phyloP scores from a whole-genome alignment of 2,329 filamentous ascomycete genomes.

The Colletotrichum limetticola region DNA sequence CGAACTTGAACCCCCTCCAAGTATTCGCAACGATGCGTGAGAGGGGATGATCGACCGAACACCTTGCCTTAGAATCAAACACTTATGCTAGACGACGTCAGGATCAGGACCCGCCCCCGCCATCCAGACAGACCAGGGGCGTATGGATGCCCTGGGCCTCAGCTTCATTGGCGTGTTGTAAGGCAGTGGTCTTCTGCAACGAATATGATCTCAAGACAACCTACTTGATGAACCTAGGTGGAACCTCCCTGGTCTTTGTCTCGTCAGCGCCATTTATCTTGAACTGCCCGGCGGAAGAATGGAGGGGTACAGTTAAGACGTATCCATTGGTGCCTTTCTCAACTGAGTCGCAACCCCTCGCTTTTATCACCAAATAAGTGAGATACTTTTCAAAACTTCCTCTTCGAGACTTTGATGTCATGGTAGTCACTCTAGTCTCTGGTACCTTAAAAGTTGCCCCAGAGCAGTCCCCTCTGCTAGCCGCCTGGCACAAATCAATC shows the following conservation, averaged over 20 bases:
- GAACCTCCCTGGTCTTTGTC: neutral
- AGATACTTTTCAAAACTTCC: neutral
- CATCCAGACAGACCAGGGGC: neutral
- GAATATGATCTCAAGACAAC: neutral
- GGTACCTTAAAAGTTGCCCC: neutral
- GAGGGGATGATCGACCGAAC: neutral
- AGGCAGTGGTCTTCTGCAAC: neutral
- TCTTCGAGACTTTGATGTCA: neutral
- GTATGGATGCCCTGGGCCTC: neutral
- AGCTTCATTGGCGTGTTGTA: neutral
- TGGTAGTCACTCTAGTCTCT: neutral
- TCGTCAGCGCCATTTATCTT: neutral
- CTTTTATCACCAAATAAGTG: neutral
- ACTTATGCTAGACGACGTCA: conserved; percentile 8
- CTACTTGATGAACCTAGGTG: neutral
- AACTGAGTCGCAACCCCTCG: neutral
- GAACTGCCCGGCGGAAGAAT: neutral
- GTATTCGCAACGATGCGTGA: neutral
- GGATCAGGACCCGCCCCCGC: conserved; percentile 19
- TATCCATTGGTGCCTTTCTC: neutral
- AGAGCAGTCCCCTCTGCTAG: neutral
- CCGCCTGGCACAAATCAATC: conserved; percentile 10
- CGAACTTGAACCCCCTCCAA: neutral
- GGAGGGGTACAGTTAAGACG: neutral
- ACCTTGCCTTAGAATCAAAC: neutral